Conservation (phyloP, 139 green algal species). For the Chlamydomonas asymmetrica region DNA sequence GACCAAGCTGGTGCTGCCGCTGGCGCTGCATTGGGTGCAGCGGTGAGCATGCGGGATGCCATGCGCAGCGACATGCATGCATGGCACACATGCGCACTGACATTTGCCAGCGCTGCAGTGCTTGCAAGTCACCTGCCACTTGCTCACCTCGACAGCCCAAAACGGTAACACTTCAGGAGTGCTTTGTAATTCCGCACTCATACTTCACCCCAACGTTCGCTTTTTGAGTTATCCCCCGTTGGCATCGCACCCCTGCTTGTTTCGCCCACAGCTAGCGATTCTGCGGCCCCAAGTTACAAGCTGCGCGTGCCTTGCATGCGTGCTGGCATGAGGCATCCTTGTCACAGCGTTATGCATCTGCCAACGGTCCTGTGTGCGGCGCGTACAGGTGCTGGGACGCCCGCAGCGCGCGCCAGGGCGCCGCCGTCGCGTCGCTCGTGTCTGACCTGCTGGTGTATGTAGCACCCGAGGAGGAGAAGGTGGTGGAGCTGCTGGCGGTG, state of each 20-base stretch:
- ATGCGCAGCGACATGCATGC: too few relatives aligned
- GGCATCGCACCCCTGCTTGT: too few relatives aligned
- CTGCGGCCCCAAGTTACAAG: too few relatives aligned
- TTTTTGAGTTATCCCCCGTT: too few relatives aligned
- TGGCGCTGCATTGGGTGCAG: conserved; percentile 53
- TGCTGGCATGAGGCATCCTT: too few relatives aligned
- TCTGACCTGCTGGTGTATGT: conserved; percentile 76
- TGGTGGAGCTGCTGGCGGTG: conserved; percentile 44
- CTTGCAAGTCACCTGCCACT: not conserved
- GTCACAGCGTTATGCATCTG: too few relatives aligned
- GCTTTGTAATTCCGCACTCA: not conserved
- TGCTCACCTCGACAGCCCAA: not conserved
- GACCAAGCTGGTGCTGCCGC: conserved; percentile 79
- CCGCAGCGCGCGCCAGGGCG: conserved; percentile 47
- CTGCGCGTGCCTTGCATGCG: too few relatives aligned
- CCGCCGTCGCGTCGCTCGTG: conserved; percentile 51
- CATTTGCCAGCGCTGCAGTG: not conserved
- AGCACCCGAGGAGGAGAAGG: conserved; percentile 53
- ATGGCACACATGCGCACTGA: too few relatives aligned
- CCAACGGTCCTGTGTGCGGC: too few relatives aligned
- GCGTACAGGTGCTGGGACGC: conserved; percentile 79
- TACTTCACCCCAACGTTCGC: not conserved
- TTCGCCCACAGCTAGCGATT: too few relatives aligned
- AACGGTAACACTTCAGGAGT: not conserved
- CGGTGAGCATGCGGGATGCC: conserved; percentile 4